Evolutionary conservation across 306 rosid genomes (phyloP), one percentile per base, ranked within the genome.

Genomic region (Crotalaria pallida): DNA sequence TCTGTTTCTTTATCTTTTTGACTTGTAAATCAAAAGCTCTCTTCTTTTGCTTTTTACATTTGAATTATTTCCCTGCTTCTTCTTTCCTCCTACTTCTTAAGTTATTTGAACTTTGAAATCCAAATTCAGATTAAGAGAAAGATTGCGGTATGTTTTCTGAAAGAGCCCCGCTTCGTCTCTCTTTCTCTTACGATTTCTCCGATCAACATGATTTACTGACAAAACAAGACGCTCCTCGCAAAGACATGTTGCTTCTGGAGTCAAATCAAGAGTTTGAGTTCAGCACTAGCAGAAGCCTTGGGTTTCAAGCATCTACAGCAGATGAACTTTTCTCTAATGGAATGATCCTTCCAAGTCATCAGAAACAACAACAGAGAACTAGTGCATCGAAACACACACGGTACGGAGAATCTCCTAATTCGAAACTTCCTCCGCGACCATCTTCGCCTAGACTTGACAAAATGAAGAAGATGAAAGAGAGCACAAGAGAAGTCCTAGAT

Each of bases 311-410:
- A 59, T 84, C 89, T 50, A 80, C 88, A 0, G 96, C 97, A 3
- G 96, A 91, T 72, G 95, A 91, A 71, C 91, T 94, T 60, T 94
- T 94, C 75, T 87, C 85, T 13, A 84, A 91, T 69, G 99, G 97
- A 1, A 67, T 88, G 1, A 84, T 94, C 58, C 86, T 85, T 76
- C 94, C 98, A 0, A 57, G 73, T 8, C 83, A 84, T 8, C 83
- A 84, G 63, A 84, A 72, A 33, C 76, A 69, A 52, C 48, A 69
- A 41, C 76, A 79, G n/a, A 77, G 52, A 43, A 71, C 58, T 55
- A 22, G 19, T 44, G 55, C 71, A 0, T 12, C 38, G 24, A 78
- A 75, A 49, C 60, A 65, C 65, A 76, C 50, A 19, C 66, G 61
- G 17, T 24, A 13, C 16, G 18, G 55, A 1, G 61, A 65, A 66